Evolutionary conservation across 331 rosid genomes (phyloP).

Genomic region (Stylosanthes scabra): DNA sequence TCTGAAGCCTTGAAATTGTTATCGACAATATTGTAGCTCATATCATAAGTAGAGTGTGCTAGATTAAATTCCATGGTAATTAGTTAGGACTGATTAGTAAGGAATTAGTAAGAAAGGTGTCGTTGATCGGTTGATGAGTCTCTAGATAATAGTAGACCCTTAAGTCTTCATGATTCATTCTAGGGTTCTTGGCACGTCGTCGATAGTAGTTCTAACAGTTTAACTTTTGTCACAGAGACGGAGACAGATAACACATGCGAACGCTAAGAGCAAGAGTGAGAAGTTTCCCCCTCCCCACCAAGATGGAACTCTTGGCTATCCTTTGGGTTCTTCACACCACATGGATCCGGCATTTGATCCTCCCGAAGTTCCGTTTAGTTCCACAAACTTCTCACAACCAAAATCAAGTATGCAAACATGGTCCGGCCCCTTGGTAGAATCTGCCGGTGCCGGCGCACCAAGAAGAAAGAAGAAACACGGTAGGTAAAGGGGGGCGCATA

Average conservation of each 20-base stretch:
- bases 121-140: no score
- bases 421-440: constrained; percentile 94
- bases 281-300: constrained; percentile 99
- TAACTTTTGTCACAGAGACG: constrained; percentile 67
- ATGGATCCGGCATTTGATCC: constrained; percentile 88
- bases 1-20: not conserved
- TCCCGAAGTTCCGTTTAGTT: constrained; percentile 90
- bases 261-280: constrained; percentile 98
- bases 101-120: no score
- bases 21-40: not conserved
- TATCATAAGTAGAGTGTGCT: not conserved
- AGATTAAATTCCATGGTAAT: not conserved
- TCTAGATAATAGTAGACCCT: no score
- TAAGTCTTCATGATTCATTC: no score
- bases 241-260: constrained; percentile 88
- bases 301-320: constrained; percentile 96
- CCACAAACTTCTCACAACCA: constrained; percentile 78
- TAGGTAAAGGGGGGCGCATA: constrained; percentile 46
- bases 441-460: constrained; percentile 66
- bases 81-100: no score
- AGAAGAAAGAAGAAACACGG: constrained; percentile 80
- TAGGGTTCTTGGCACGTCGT: no score
- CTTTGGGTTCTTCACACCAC: constrained; percentile 89
- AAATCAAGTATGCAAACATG: constrained; percentile 84
- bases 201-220: constrained; percentile 18